These are phyloP conservation scores for Panellus pusillus DNA, from an alignment of 768 basidiomycete species.

Conservation along the genomic window DNA sequence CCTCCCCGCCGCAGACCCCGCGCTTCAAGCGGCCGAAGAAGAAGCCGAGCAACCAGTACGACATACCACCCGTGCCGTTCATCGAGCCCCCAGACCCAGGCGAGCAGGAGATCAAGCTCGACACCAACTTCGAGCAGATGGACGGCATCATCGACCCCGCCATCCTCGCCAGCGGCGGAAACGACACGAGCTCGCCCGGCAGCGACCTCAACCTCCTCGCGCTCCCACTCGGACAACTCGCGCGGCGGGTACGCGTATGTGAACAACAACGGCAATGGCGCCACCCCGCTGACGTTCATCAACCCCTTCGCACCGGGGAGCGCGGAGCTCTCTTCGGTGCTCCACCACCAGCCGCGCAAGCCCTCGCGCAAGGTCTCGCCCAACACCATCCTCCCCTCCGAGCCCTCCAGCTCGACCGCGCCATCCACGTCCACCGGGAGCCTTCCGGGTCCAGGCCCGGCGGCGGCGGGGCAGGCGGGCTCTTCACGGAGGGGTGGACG, in stretches of 20 bases:
- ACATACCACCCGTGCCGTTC: constrained; percentile 32
- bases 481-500: constrained; percentile 45
- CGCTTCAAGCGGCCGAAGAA: constrained; percentile 25
- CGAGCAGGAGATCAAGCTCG: constrained; percentile 47
- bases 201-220: constrained; percentile 43
- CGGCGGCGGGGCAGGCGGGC: constrained; percentile 5
- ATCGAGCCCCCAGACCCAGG: constrained; percentile 32
- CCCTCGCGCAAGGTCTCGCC: constrained; percentile 50
- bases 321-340: constrained; percentile 3
- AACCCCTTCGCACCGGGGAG: constrained; percentile 41
- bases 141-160: constrained; percentile 74
- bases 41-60: constrained; percentile 35
- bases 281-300: constrained; percentile 35
- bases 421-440: constrained; percentile 8
- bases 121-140: constrained; percentile 74
- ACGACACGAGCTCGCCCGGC: constrained; percentile 40
- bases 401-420: not conserved
- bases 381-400: constrained; percentile 37
- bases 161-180: constrained; percentile 25
- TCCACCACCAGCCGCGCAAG: constrained; percentile 6
- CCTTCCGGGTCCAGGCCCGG: too few relatives aligned
- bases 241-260: too few relatives aligned
- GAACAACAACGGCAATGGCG: too few relatives aligned
- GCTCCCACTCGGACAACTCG: constrained; percentile 37
- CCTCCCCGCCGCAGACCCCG: constrained; percentile 10